Evolutionary conservation across 768 basidiomycete species (phyloP), one percentile per base, ranked within the genome.

Genomic region (Pisolithus albus): DNA sequence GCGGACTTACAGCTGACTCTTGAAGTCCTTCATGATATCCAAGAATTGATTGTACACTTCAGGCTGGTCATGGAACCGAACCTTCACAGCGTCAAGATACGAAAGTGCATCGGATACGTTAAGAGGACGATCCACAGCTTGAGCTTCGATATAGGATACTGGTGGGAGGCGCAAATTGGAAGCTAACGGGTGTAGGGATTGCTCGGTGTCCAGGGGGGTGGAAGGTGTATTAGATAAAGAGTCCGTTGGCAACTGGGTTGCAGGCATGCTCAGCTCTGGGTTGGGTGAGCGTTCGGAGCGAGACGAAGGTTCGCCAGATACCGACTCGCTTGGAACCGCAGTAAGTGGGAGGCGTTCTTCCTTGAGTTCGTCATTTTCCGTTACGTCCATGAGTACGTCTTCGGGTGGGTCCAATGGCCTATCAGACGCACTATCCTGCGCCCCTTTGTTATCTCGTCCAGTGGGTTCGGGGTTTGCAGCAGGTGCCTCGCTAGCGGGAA

Each of bases 11-110:
- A 70, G 51, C 52, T 85, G 82, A 39, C 82, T 79, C 69, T 83
- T 83, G 69, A 82, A 87, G 57, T 87, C 85, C 62, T 86, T 85
- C 85, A 84, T 84, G 57, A 84, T 83, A 53, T 84, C 81, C 60
- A 82, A 63, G 58, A 81, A 81, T 18, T 72, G 70, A 54, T 84
- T 84, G 65, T 84, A 84, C 5, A 83, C 80, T 23, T 81, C 80
- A 0, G 82, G 80, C 37, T 75, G 72, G 56, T 80, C 75, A 23
- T 73, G 68, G 56, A 84, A 83, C 59, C 78, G 79, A 41, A 74
- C 61, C 64, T 84, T 83, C 65, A 84, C 82, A 46, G 78, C 79
- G 62, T 83, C 82, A 28, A 84, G 72, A 63, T 83, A 84, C 56
- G 73, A 75, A 50, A 83, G 64, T 24, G 82, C 82, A 61, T 84